Percentiles rank a stretch among this genome's conserved stretches.
Conservation (phyloP, 2,329 filamentous ascomycete species). For the Penicillium sp. region DNA sequence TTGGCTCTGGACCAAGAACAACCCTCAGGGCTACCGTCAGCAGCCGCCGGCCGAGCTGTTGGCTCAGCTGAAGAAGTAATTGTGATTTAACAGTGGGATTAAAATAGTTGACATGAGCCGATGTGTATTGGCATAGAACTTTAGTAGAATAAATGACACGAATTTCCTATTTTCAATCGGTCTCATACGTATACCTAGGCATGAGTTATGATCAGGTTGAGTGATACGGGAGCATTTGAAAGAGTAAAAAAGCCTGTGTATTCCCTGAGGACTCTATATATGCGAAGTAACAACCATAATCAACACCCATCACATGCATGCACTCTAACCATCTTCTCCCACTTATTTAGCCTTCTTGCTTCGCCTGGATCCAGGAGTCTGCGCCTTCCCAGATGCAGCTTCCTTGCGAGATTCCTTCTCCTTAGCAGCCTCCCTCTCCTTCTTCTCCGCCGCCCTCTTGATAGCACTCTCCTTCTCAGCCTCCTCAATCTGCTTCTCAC, state of each 20-base stretch:
- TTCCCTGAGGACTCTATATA: neutral
- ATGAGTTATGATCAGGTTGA: neutral
- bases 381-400: constrained; percentile 25
- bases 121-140: constrained; percentile 17
- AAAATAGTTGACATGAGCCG: neutral
- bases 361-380: constrained; percentile 40
- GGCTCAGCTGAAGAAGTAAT: constrained; percentile 49
- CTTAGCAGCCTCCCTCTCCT: constrained; percentile 38
- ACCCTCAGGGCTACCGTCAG: constrained; percentile 92
- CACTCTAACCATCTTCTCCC: neutral
- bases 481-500: constrained; percentile 77
- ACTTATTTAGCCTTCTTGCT: constrained; percentile 36
- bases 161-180: constrained; percentile 33
- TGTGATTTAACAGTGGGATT: neutral
- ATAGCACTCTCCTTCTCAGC: constrained; percentile 77
- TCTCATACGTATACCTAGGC: neutral
- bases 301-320: neutral
- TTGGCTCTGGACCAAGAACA: constrained; percentile 97
- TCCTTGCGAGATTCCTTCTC: constrained; percentile 21
- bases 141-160: constrained; percentile 35
- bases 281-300: neutral
- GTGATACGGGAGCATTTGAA: neutral
- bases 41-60: constrained; percentile 82
- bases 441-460: constrained; percentile 60
- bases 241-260: neutral